Conservation (phyloP, 2,329 filamentous ascomycete genomes). For the Verticillium nubilum region DNA sequence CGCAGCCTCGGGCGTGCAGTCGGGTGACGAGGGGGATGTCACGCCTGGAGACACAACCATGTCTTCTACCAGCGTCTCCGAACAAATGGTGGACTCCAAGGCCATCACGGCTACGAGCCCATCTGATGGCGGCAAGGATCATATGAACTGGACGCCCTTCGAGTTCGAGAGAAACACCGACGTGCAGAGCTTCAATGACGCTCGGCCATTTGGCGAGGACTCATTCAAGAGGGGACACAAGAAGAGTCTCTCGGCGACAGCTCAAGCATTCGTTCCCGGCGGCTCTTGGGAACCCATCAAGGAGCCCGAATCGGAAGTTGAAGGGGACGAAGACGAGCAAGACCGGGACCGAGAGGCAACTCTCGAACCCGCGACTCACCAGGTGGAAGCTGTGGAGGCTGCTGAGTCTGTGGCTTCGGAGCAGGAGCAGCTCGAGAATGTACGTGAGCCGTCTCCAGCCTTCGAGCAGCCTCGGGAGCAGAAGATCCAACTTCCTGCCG, state of each 20-base stretch:
- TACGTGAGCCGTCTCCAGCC: not conserved
- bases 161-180: conserved; percentile 50
- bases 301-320: conserved; percentile 11
- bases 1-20: conserved; percentile 5
- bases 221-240: conserved; percentile 36
- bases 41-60: conserved; percentile 41
- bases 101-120: conserved; percentile 41
- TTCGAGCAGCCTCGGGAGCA: not conserved
- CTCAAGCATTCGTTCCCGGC: conserved; percentile 60
- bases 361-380: conserved; percentile 5
- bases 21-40: conserved; percentile 35
- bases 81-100: conserved; percentile 46
- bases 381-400: not conserved
- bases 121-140: conserved; percentile 45
- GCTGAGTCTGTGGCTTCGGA: not conserved
- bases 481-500: not conserved
- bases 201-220: conserved; percentile 42
- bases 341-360: conserved; percentile 12
- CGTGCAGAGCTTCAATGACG: conserved; percentile 44
- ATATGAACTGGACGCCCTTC: conserved; percentile 53
- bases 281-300: conserved; percentile 10
- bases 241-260: conserved; percentile 63
- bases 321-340: conserved; percentile 14
- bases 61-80: conserved; percentile 47
- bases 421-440: not conserved